A percentile compares a stretch with the other conserved stretches of the same genome.
Conservation (phyloP, 192 early-diverging fungal genomes). For the Coemansia sp. region DNA sequence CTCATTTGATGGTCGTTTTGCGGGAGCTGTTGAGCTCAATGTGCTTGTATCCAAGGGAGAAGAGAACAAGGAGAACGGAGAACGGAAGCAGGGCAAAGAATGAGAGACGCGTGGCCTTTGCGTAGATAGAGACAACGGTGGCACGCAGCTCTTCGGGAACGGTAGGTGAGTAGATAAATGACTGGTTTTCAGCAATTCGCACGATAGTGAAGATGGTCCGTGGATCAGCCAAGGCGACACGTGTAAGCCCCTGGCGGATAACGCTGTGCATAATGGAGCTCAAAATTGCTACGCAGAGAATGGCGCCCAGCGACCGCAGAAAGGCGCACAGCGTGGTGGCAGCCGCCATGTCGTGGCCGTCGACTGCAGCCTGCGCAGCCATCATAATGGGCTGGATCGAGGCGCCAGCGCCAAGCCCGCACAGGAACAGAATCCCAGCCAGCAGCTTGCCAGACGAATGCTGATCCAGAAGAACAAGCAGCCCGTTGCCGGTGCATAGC, state of each 20-base stretch:
- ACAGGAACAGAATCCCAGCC: slow-evolving; percentile 65
- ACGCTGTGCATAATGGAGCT: slow-evolving; percentile 52
- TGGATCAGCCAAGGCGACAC: slow-evolving; percentile 39
- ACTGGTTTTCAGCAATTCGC: slow-evolving; percentile 56
- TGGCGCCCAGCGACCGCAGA: slow-evolving; percentile 49
- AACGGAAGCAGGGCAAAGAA: slow-evolving; percentile 62
- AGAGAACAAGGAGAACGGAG: slow-evolving; percentile 24
- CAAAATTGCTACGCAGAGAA: slow-evolving; percentile 45
- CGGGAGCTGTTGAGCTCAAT: slow-evolving; percentile 40
- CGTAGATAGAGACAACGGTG: slow-evolving; percentile 47
- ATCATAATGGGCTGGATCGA: slow-evolving; percentile 76
- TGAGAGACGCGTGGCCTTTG: slow-evolving; percentile 51
- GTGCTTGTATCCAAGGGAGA: slow-evolving; percentile 35
- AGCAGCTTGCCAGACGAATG: slow-evolving; percentile 54
- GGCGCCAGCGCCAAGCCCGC: slow-evolving; percentile 75
- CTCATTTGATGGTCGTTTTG: slow-evolving; percentile 38
- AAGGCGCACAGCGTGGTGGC: slow-evolving; percentile 73
- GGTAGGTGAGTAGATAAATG: slow-evolving; percentile 33
- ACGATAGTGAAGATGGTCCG: slow-evolving; percentile 36
- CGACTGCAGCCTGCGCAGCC: slow-evolving; percentile 71
- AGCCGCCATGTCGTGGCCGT: slow-evolving; percentile 66
- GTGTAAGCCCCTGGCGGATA: slow-evolving; percentile 38
- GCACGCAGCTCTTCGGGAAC: slow-evolving; percentile 43
- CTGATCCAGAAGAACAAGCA: slow-evolving; percentile 64
- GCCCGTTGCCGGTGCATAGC: slow-evolving; percentile 62